Evolutionary conservation across 1,284 basidiomycete species (phyloP).

Genomic region (Malassezia dermatis): DNA sequence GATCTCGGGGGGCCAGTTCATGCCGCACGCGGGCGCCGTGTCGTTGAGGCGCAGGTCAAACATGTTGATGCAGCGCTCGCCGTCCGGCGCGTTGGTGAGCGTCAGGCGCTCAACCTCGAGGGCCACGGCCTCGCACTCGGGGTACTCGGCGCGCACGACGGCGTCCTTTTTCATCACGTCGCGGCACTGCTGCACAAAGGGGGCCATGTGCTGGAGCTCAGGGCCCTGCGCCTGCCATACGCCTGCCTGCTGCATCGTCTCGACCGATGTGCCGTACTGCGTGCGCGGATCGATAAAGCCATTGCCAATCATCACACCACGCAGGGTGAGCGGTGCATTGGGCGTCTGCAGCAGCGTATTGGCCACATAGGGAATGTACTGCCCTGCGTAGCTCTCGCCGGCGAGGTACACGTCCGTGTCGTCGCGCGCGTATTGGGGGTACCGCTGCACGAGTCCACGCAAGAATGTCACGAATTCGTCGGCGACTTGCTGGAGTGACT

Average conservation of each 20-base stretch:
- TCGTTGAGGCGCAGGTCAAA: conserved; percentile 88
- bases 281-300: conserved; percentile 84
- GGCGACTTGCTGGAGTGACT: conserved; percentile 59
- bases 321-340: conserved; percentile 55
- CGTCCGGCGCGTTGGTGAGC: neutral
- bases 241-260: conserved; percentile 71
- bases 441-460: conserved; percentile 73
- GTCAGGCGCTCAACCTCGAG: conserved; percentile 51
- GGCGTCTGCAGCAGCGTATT: conserved; percentile 64
- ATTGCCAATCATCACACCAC: conserved; percentile 84
- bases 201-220: conserved; percentile 46
- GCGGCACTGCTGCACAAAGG: conserved; percentile 60
- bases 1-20: conserved; percentile 96
- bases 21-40: conserved; percentile 74
- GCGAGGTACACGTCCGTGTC: conserved; percentile 48
- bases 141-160: conserved; percentile 19
- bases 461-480: conserved; percentile 74
- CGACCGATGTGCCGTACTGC: conserved; percentile 83
- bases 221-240: conserved; percentile 65
- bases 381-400: conserved; percentile 24
- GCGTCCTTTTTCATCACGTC: conserved; percentile 35
- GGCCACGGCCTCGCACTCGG: conserved; percentile 70
- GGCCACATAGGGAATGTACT: conserved; percentile 53
- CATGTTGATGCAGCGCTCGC: conserved; percentile 68
- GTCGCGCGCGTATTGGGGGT: conserved; percentile 64